Conservation (phyloP, 306 rosid genomes). For the Malus fusca region DNA sequence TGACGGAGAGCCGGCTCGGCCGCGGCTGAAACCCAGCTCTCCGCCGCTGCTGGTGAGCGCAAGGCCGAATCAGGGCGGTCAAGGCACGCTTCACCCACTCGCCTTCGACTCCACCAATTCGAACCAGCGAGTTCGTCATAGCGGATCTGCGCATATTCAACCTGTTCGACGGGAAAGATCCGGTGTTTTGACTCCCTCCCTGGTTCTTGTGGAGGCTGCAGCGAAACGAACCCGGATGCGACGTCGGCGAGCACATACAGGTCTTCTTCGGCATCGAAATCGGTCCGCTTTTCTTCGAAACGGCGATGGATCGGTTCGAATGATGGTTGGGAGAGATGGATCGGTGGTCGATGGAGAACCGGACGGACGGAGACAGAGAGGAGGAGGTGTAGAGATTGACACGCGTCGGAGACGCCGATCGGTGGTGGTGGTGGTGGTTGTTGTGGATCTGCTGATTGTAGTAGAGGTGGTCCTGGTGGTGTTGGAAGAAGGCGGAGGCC, state of each 20-base stretch:
- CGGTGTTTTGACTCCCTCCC: slow-evolving; percentile 4
- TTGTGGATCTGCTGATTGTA: slow-evolving; percentile 6
- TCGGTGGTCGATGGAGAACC: slow-evolving; percentile 71
- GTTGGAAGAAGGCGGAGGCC: slow-evolving; percentile 37
- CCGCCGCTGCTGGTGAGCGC: slow-evolving; percentile 79
- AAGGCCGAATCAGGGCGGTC: slow-evolving; percentile 79
- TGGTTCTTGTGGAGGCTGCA: slow-evolving; percentile 77
- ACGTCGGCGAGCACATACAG: slow-evolving; percentile 92
- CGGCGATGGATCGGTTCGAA: slow-evolving; percentile 61
- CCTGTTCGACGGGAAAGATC: slow-evolving; percentile 45
- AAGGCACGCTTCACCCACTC: slow-evolving; percentile 90
- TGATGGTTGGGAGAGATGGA: slow-evolving; percentile 74
- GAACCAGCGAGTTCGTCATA: slow-evolving; percentile 83
- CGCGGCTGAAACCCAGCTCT: slow-evolving; percentile 61
- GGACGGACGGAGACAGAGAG: slow-evolving; percentile 42
- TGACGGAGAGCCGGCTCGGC: slow-evolving; percentile 68
- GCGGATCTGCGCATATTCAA: slow-evolving; percentile 94
- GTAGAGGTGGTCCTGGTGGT: slow-evolving; percentile 19
- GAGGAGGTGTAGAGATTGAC: slow-evolving; percentile 47
- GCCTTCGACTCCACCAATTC: slow-evolving; percentile 91
- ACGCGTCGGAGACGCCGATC: slow-evolving; percentile 81
- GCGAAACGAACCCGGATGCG: slow-evolving; percentile 85
- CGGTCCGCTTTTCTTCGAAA: slow-evolving; percentile 45
- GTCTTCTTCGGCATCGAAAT: slow-evolving; percentile 51
- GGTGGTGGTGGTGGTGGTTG: slow-evolving; percentile 31